These are phyloP conservation scores for Penicillium verhagenii DNA, from an alignment of 495 filamentous ascomycete genomes.

Conservation along the genomic window DNA sequence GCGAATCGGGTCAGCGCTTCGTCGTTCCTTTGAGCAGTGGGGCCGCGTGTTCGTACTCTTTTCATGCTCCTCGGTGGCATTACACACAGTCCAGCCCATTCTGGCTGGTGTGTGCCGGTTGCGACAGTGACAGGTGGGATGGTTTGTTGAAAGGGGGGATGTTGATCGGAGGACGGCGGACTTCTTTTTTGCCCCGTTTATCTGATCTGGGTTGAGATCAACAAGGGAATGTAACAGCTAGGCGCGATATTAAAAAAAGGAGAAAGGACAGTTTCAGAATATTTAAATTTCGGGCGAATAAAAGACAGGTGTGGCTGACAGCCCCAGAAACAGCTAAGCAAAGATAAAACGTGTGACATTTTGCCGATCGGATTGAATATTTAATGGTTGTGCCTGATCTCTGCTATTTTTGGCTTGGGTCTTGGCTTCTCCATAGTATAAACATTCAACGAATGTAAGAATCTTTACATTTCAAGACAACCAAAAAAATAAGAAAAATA, in stretches of 20 bases:
- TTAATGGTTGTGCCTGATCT: neutral
- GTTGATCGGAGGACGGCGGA: neutral
- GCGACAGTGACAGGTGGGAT: constrained; percentile 1
- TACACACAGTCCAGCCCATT: constrained; percentile 53
- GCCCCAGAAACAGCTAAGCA: neutral
- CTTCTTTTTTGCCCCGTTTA: constrained; percentile 14
- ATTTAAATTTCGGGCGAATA: neutral
- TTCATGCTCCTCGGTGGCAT: constrained; percentile 46
- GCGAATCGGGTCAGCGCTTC: constrained; percentile 8
- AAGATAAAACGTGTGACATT: neutral
- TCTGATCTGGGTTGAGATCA: constrained; percentile 27
- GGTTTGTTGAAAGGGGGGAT: constrained; percentile 6
- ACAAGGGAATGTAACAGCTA: constrained; percentile 10
- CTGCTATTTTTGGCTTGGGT: neutral
- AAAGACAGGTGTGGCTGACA: neutral
- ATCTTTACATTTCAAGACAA: too few relatives aligned
- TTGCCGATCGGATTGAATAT: constrained; percentile 9
- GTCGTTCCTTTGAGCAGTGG: neutral
- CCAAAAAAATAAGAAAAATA: too few relatives aligned
- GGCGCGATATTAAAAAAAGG: neutral
- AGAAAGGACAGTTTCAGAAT: neutral
- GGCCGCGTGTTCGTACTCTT: constrained; percentile 31
- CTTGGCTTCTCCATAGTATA: neutral
- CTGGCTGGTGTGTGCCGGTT: constrained; percentile 20
- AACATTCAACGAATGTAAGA: too few relatives aligned